phyloP scores from a whole-genome alignment of 75 land plant genomes.

The Picea glauca region DNA sequence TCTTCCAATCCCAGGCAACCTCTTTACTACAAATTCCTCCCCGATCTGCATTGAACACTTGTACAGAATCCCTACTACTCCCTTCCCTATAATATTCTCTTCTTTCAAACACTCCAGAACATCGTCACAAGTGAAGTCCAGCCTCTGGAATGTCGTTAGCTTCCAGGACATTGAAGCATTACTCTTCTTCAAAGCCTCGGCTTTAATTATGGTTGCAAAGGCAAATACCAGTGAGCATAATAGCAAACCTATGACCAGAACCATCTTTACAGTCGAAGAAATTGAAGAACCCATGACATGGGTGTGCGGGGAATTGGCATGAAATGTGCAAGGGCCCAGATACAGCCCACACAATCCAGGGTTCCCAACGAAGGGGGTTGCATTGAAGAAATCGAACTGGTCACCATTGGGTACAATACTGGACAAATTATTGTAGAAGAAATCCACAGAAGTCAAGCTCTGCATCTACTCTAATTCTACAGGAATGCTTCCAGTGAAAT shows the following conservation, averaged over 20 bases:
- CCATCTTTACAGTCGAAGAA: conserved; percentile 11
- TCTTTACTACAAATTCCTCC: conserved; percentile 75
- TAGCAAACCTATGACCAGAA: conserved; percentile 50
- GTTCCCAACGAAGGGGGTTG: conserved; percentile 32
- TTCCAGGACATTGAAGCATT: conserved; percentile 49
- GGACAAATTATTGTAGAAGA: conserved; percentile 50
- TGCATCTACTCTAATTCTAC: conserved; percentile 35
- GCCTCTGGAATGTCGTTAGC: conserved; percentile 78
- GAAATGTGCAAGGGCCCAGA: no score
- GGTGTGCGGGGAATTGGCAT: no score
- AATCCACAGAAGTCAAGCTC: conserved; percentile 33
- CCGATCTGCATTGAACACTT: conserved; percentile 74
- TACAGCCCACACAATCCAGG: conserved; percentile 31
- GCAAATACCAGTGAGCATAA: conserved; percentile 38
- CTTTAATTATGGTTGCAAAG: conserved; percentile 6
- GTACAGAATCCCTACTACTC: conserved; percentile 96
- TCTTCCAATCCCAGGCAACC: conserved; percentile 43
- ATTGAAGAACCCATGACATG: neutral
- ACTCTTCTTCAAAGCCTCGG: conserved; percentile 6
- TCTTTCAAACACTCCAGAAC: conserved; percentile 82
- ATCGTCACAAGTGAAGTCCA: conserved; percentile 68
- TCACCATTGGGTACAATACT: conserved; percentile 25
- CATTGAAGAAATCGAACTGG: conserved; percentile 27
- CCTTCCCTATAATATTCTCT: conserved; percentile 91
- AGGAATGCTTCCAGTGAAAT: conserved; percentile 48